Evolutionary conservation across 2,329 filamentous ascomycete genomes (phyloP), one percentile per base, ranked within the genome.

Genomic region (Hysterium pulicare): DNA sequence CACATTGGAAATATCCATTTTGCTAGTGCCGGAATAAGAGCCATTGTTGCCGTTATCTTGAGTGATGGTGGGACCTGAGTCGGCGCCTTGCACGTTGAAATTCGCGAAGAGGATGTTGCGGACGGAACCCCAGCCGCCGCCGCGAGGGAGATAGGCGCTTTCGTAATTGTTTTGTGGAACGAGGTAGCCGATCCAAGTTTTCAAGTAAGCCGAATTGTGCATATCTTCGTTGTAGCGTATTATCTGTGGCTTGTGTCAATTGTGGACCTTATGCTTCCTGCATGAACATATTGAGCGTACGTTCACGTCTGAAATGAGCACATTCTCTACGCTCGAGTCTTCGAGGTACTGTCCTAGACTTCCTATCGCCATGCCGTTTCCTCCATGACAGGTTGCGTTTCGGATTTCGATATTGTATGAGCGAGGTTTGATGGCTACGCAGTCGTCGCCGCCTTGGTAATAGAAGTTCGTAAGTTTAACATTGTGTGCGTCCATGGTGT

Each of bases 351-450:
- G 77, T 2, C 76, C 76, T 1, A 80, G 62, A 47, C 68, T 73
- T 2, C 77, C 77, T 30, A 72, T 70, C 4, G 77, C 76, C 21
- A 71, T 70, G 39, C 70, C 71, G 45, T 80, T 80, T 3, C 76
- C 76, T 10, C 73, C 72, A 32, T 70, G 68, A 42, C 79, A 86
- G 45, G 68, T 70, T 5, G 71, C 51, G 56, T 78, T 84, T 42
- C 76, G 72, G 42, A 75, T 62, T 26, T 68, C 63, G 46, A 77
- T 72, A 52, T 83, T 81, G 62, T 79, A 74, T 44, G 79, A 81
- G 63, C 84, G 73, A 32, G 76, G 71, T 64, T 86, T 87, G 47
- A 74, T 71, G 31, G 76, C 75, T 20, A 81, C 75, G 62, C 84
- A 88, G 42, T 77, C 67, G 57, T 75, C 83, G 53, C 81, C 76